These are phyloP conservation scores for Schizosaccharomyces cryophilus DNA, from an alignment of 805 yeast genomes.

Conservation along the genomic window DNA sequence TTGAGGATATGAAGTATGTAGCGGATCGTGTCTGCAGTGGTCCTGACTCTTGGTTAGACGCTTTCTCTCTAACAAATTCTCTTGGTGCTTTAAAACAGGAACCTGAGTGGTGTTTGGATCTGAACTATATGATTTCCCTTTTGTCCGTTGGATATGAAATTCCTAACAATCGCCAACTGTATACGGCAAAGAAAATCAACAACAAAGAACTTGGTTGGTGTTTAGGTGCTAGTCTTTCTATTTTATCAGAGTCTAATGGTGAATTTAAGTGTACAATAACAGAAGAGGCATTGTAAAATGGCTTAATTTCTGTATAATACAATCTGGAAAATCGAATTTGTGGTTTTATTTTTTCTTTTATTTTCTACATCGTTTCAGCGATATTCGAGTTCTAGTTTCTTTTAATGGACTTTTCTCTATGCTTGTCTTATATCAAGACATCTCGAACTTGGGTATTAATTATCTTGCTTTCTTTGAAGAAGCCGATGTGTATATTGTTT, in stretches of 20 bases:
- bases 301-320: no score
- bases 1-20: slow-evolving; percentile 60
- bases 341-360: no score
- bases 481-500: no score
- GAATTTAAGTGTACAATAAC: no score
- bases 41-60: slow-evolving; percentile 43
- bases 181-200: slow-evolving; percentile 72
- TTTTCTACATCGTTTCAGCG: no score
- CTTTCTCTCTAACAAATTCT: slow-evolving; percentile 43
- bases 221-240: slow-evolving; percentile 85
- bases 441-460: no score
- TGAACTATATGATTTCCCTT: slow-evolving; percentile 70
- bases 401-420: no score
- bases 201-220: slow-evolving; percentile 96
- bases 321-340: no score
- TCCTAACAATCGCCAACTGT: slow-evolving; percentile 68
- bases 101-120: slow-evolving; percentile 85
- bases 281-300: no score
- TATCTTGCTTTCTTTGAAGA: no score
- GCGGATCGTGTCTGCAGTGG: slow-evolving; percentile 75
- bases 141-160: slow-evolving; percentile 93
- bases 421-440: no score
- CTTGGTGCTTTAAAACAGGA: slow-evolving; percentile 15
- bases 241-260: slow-evolving; percentile 18
- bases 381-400: no score